phyloP scores from a whole-genome alignment of 371 early-diverging fungal genomes.

The Choanephora cucurbitarum region DNA sequence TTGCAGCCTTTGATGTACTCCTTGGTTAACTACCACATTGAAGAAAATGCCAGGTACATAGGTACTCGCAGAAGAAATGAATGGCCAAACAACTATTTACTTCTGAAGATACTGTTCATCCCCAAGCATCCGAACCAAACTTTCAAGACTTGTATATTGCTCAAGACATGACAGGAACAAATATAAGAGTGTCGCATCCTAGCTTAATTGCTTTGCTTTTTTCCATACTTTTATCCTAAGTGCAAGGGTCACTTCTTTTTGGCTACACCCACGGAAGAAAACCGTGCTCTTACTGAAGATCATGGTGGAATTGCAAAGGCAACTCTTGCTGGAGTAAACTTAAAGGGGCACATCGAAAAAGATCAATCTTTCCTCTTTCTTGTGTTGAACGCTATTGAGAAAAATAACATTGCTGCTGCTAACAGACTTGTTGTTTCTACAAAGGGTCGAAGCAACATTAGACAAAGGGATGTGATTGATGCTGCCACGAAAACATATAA shows the following conservation, averaged over 20 bases:
- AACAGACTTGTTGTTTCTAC: not conserved
- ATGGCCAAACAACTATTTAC: not conserved
- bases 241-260: slow-evolving; percentile 9
- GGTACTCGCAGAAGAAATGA: not conserved
- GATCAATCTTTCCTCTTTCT: slow-evolving; percentile 8
- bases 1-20: slow-evolving; percentile 1
- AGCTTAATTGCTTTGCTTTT: slow-evolving; percentile 4
- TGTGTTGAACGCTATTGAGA: slow-evolving; percentile 1
- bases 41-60: not conserved
- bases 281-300: not conserved
- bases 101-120: not conserved
- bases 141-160: slow-evolving; percentile 2
- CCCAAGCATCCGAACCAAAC: not conserved
- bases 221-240: not conserved
- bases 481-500: not conserved
- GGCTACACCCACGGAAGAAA: not conserved
- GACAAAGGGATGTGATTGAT: not conserved
- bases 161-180: not conserved
- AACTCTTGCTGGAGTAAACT: not conserved
- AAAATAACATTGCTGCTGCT: not conserved
- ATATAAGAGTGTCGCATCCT: not conserved
- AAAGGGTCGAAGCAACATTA: not conserved
- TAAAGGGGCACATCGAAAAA: not conserved
- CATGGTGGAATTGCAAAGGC: not conserved
- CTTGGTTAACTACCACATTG: slow-evolving; percentile 10